Base-by-base conservation (phyloP, 1,284 basidiomycete species). In the Wolfiporia cocos region DNA sequence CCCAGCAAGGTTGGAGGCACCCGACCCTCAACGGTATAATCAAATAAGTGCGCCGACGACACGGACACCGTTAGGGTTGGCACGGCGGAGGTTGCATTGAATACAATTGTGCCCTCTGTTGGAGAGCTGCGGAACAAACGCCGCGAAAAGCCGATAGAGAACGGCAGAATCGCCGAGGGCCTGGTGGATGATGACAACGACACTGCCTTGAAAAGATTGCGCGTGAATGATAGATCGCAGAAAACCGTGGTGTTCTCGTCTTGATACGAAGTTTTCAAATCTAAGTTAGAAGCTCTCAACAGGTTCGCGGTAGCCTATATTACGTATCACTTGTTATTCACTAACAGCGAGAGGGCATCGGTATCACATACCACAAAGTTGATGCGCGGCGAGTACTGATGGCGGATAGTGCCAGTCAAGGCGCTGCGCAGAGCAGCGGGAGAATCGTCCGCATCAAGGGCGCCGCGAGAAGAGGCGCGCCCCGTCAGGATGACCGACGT, bases 371-470 rank as follows among this genome's bases (percentile, higher is more conserved):
- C 68, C 56, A 68, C 61, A 32, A 70, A 56, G 33, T 55, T 53
- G 19, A 76, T 55, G 10, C 66, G 61, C 2, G 71, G 70, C 10
- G 67, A 71, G 52, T 67, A 74, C 41, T 74, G 74, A 49, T 76
- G 72, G 41, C 66, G 68, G 19, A 78, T 42, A 1, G 74, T 75
- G 21, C 71, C 71, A 29, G 71, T 49, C 4, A 79, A 36, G 41
- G 44, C 49, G 21, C 46, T 36, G 21, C 48, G 47, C n/a, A 45
- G 20, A 30, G 37, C 39, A 7, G 20, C 29, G 28, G 29, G 34
- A 41, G 33, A 24, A 26, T 39, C 21, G 20, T 42, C 32, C 30
- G 33, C 34, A 30, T 41, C 39, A 18, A 40, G 34, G 20, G 46
- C 33, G 20, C 46, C 34, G 21, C 47, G 42, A 35, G 39, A 36